Evolutionary conservation across 1,139 yeast species (phyloP), one percentile per base, ranked within the genome.

Genomic region (Blastobotrys proliferans): DNA sequence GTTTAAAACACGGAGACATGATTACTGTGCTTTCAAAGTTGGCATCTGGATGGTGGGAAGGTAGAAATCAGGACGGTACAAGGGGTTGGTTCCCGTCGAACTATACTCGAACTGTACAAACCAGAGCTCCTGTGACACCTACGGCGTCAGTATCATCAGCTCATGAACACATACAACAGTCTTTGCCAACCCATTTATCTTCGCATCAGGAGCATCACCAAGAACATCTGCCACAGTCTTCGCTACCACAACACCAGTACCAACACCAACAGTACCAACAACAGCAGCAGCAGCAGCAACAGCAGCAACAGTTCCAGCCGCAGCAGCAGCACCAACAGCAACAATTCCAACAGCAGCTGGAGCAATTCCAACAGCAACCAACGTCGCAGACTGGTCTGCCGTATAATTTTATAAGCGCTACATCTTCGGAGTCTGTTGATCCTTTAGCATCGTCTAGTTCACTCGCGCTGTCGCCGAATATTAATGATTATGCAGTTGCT

Each of bases 1-100:
- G 51, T 78, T 92, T 57, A 73, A 79, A 28, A 74, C 77, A 51
- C 21, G 67, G 67, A 48, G 96, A 88, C 60, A 65, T 83, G 51
- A 73, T 79, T 54, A 63, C 71, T 45, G 67, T 86, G n/a, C 71
- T 85, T 20, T 66, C 70, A 40, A 83, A 79, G 44, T 56, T 62
- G 14, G 56, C 58, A 30, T 57, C 64, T 4, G 68, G 68, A 13
- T 64, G 67, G 68, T 64, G 68, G 67, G 65, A 63, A 41, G 68
- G 68, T 16, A 51, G 47, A 13, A 50, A 51, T 22, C 45, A 53
- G 18, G 42, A 47, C 21, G 59, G 60, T 32, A 47, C 47, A 19
- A 53, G 63, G 21, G 68, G 67, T 11, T 64, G 67, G 66, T 64
- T 64, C 46, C 68, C 67, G 14, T 56, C 61, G 24, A 59, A 60